Evolutionary conservation across 305 asterid genomes (phyloP).

Genomic region (Fraxinus ornus): DNA sequence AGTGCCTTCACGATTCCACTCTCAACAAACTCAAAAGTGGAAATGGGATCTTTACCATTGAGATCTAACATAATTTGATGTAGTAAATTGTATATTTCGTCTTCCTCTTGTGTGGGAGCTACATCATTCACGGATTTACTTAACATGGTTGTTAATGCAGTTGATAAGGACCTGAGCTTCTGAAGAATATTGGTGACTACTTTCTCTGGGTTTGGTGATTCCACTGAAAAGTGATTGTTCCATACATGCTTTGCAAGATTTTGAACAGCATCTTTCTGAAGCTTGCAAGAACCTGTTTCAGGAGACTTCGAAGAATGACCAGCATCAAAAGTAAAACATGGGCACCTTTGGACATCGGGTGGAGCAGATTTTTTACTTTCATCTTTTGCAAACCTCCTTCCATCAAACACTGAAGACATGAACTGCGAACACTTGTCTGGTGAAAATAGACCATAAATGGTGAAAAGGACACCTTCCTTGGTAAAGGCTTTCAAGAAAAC

Average conservation of each 20-base stretch:
- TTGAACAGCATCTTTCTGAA: slow-evolving; percentile 58
- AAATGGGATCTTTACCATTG: slow-evolving; percentile 64
- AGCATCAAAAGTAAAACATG: slow-evolving; percentile 62
- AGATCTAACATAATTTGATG: slow-evolving; percentile 65
- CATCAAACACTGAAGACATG: slow-evolving; percentile 51
- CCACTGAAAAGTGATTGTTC: slow-evolving; percentile 60
- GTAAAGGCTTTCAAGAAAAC: slow-evolving; percentile 65
- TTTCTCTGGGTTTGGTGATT: slow-evolving; percentile 57
- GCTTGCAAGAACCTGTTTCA: slow-evolving; percentile 55
- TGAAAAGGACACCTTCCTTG: slow-evolving; percentile 86
- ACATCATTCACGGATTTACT: slow-evolving; percentile 32
- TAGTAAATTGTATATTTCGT: slow-evolving; percentile 51
- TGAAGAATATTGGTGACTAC: slow-evolving; percentile 73
- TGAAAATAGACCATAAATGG: slow-evolving; percentile 63
- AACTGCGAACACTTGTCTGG: slow-evolving; percentile 52
- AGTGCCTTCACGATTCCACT: slow-evolving; percentile 83
- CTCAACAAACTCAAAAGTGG: slow-evolving; percentile 95
- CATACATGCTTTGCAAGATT: slow-evolving; percentile 71
- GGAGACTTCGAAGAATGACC: slow-evolving; percentile 42
- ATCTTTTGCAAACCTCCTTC: slow-evolving; percentile 42
- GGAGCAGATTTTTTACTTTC: slow-evolving; percentile 37
- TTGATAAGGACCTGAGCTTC: slow-evolving; percentile 70
- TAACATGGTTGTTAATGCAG: slow-evolving; percentile 45
- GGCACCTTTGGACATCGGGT: slow-evolving; percentile 53
- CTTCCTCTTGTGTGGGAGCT: slow-evolving; percentile 50